Evolutionary conservation across 1,284 basidiomycete genomes (phyloP).

Genomic region (Anthracocystis walkeri): DNA sequence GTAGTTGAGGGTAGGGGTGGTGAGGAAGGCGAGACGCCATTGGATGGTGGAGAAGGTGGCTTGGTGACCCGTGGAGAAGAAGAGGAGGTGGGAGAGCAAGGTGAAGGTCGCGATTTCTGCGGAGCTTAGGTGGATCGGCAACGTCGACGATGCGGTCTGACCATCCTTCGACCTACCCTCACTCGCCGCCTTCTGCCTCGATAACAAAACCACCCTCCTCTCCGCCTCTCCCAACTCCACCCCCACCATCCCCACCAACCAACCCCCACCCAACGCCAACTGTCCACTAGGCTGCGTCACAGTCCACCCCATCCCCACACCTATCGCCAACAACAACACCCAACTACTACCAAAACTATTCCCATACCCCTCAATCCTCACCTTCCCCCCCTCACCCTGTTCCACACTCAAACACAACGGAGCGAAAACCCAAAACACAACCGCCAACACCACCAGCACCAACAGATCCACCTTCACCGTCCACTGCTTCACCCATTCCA

Average conservation of each 20-base stretch:
- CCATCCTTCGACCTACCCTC: no score
- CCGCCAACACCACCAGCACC: conserved; percentile 35
- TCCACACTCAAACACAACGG: conserved; percentile 60
- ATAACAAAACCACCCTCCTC: conserved; percentile 47
- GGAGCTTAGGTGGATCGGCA: conserved; percentile 15
- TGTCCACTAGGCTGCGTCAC: conserved; percentile 85
- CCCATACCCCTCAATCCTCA: conserved; percentile 85
- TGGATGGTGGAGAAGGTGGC: conserved; percentile 88
- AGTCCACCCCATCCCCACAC: conserved; percentile 77
- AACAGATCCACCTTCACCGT: conserved; percentile 46
- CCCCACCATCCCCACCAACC: conserved; percentile 72
- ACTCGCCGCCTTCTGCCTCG: conserved; percentile 4
- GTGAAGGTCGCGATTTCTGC: conserved; percentile 42
- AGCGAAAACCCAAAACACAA: conserved; percentile 58
- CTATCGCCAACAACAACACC: conserved; percentile 80
- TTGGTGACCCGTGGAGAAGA: conserved; percentile 93
- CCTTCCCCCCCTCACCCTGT: conserved; percentile 24
- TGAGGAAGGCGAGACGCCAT: conserved; percentile 90
- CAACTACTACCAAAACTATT: conserved; percentile 91
- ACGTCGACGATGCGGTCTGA: not conserved
- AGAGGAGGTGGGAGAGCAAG: conserved; percentile 73
- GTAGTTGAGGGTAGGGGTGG: conserved; percentile 76
- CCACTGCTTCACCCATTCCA: conserved; percentile 49
- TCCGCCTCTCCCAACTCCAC: conserved; percentile 63
- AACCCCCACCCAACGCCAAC: conserved; percentile 76